These are phyloP conservation scores for Coleophoma eucalyptorum DNA, from an alignment of 2,329 filamentous ascomycete species.

Conservation along the genomic window DNA sequence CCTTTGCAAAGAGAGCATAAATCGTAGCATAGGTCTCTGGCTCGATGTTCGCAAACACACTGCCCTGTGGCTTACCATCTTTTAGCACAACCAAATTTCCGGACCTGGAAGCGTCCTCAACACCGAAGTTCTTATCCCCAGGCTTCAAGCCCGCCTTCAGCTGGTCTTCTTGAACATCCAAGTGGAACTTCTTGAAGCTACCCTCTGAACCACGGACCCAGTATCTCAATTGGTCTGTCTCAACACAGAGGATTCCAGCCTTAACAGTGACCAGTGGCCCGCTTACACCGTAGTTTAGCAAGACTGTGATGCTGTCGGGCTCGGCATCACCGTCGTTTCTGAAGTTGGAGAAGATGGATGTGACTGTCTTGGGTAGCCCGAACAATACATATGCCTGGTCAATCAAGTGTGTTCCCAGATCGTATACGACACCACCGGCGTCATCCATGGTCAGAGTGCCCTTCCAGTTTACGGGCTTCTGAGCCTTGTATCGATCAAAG, in stretches of 20 bases:
- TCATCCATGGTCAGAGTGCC: conserved; percentile 50
- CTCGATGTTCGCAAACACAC: conserved; percentile 52
- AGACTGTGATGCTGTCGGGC: conserved; percentile 56
- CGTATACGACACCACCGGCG: conserved; percentile 67
- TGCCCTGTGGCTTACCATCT: conserved; percentile 43
- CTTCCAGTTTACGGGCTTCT: conserved; percentile 64
- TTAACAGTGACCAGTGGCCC: conserved; percentile 66
- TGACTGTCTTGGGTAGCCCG: conserved; percentile 63
- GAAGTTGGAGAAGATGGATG: conserved; percentile 65
- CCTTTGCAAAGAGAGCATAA: conserved; percentile 52
- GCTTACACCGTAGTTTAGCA: conserved; percentile 57
- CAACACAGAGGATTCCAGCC: conserved; percentile 64
- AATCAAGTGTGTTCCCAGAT: conserved; percentile 72
- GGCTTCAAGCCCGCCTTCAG: conserved; percentile 60
- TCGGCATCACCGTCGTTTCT: conserved; percentile 46
- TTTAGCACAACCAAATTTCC: conserved; percentile 55
- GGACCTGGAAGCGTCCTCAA: conserved; percentile 54
- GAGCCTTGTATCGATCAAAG: conserved; percentile 70
- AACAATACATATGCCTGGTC: conserved; percentile 72
- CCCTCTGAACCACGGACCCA: conserved; percentile 75
- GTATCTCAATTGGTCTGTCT: conserved; percentile 67
- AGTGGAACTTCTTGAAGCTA: conserved; percentile 66
- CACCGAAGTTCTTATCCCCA: conserved; percentile 59
- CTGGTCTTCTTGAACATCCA: conserved; percentile 76
- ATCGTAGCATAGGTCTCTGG: conserved; percentile 66